phyloP scores from a whole-genome alignment of 768 basidiomycete species.

The Thelephora ganbajun region DNA sequence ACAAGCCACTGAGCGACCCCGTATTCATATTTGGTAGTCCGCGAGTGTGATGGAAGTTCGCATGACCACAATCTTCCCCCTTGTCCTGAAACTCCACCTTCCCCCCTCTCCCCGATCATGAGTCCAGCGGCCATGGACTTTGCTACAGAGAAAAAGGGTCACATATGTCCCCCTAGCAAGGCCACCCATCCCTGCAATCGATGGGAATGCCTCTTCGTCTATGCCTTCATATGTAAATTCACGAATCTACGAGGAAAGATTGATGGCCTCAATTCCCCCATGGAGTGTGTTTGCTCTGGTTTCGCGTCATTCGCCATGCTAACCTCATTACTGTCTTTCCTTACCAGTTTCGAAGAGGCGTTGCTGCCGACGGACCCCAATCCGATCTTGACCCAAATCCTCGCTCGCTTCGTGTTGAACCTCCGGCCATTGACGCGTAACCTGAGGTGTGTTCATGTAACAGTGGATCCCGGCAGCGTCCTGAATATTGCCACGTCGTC shows the following conservation, averaged over 20 bases:
- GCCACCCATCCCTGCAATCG: slow-evolving; percentile 67
- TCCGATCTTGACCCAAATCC: slow-evolving; percentile 56
- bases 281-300: slow-evolving; percentile 52
- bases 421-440: slow-evolving; percentile 83
- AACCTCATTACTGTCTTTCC: not conserved
- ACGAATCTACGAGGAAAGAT: slow-evolving; percentile 61
- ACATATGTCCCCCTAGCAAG: slow-evolving; percentile 39
- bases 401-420: slow-evolving; percentile 67
- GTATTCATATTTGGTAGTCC: too few species aligned
- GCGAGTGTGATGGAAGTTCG: too few species aligned
- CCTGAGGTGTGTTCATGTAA: slow-evolving; percentile 52
- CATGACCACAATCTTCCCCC: slow-evolving; percentile 7
- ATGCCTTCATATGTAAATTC: slow-evolving; percentile 76
- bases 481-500: slow-evolving; percentile 20
- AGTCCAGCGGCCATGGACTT: slow-evolving; percentile 14
- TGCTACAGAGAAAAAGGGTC: slow-evolving; percentile 31
- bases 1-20: too few species aligned
- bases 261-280: slow-evolving; percentile 65
- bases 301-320: slow-evolving; percentile 2
- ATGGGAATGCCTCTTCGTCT: slow-evolving; percentile 82
- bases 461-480: slow-evolving; percentile 15
- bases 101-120: slow-evolving; percentile 20
- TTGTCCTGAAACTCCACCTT: slow-evolving; percentile 13
- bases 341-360: slow-evolving; percentile 64
- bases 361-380: slow-evolving; percentile 60